A percentile compares a stretch with the other conserved stretches of the same genome.
Evolutionary conservation across 78 protist species (phyloP).

Genomic region (Dictyostelium citrinum): DNA sequence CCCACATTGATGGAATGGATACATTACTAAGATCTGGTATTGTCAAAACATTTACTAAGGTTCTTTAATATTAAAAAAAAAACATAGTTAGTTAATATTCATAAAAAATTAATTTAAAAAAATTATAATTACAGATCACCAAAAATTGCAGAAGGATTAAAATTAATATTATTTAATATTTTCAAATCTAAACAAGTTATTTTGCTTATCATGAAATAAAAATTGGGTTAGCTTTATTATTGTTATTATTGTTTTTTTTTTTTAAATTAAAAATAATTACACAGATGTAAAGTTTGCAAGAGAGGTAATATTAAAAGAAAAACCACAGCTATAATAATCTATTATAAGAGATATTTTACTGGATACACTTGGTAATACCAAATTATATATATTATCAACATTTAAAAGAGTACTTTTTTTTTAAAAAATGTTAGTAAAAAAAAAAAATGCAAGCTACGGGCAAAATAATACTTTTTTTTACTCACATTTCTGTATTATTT

Average conservation of each 20-base stretch:
- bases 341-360: background rate
- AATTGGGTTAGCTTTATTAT: no score
- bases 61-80: no score
- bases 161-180: background rate
- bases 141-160: background rate
- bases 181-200: background rate
- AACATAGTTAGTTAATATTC: no score
- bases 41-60: no score
- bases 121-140: background rate
- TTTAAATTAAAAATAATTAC: background rate
- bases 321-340: background rate
- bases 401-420: background rate
- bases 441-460: no score
- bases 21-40: background rate
- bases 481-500: background rate
- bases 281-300: background rate
- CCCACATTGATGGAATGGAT: background rate
- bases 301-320: background rate
- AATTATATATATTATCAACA: background rate
- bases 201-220: background rate
- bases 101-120: no score
- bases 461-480: no score
- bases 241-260: background rate
- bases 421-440: no score
- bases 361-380: background rate